Evolutionary conservation across 1,139 yeast species (phyloP).

Genomic region (Suhomyces bribrorum): DNA sequence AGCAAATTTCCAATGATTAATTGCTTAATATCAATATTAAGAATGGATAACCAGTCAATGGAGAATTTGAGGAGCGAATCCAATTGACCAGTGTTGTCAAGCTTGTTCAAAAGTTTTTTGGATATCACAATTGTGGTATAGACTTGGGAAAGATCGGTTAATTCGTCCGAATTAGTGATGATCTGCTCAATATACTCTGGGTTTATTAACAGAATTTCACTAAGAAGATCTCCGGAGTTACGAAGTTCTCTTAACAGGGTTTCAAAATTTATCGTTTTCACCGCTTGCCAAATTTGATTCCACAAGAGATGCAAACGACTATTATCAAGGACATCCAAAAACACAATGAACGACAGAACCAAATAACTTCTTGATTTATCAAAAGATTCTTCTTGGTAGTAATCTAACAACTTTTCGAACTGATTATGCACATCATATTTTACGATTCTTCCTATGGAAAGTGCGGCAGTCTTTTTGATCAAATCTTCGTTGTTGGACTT

Average conservation of each 20-base stretch:
- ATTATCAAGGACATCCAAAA: slow-evolving; percentile 9
- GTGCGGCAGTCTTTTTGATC: slow-evolving; percentile 49
- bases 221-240: slow-evolving; percentile 17
- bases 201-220: slow-evolving; percentile 13
- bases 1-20: slow-evolving; percentile 60
- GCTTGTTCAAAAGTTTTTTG: slow-evolving; percentile 32
- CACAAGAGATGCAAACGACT: slow-evolving; percentile 15
- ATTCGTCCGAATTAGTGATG: slow-evolving; percentile 10
- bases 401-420: slow-evolving; percentile 9
- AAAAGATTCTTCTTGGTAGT: slow-evolving; percentile 11
- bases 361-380: slow-evolving; percentile 13
- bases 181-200: slow-evolving; percentile 19
- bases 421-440: slow-evolving; percentile 37
- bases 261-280: slow-evolving; percentile 11
- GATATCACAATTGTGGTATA: slow-evolving; percentile 38
- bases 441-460: slow-evolving; percentile 54
- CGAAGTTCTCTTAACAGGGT: slow-evolving; percentile 18
- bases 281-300: slow-evolving; percentile 16
- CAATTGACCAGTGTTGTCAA: slow-evolving; percentile 17
- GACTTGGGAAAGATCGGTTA: slow-evolving; percentile 11
- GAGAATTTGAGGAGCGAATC: slow-evolving; percentile 11
- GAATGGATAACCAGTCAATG: slow-evolving; percentile 20
- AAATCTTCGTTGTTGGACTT: slow-evolving; percentile 33
- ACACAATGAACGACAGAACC: slow-evolving; percentile 14
- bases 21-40: slow-evolving; percentile 50